Conservation (phyloP, 176 grass and related monocot species). For the Musa troglodytarum region DNA sequence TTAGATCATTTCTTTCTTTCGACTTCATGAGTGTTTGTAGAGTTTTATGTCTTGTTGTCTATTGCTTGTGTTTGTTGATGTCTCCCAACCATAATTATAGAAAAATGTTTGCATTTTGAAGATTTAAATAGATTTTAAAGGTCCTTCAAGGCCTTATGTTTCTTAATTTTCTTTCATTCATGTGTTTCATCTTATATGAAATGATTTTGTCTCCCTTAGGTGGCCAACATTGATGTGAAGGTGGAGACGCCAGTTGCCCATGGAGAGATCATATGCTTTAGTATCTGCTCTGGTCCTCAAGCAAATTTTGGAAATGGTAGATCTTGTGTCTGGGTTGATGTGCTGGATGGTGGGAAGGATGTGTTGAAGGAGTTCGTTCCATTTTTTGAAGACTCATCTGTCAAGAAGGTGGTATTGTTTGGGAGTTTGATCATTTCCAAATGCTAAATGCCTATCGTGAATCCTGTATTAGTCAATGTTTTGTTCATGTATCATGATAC, state of each 20-base stretch:
- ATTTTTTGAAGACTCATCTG: slow-evolving; percentile 82
- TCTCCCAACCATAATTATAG: neutral
- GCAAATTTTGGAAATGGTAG: slow-evolving; percentile 89
- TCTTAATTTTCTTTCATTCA: neutral
- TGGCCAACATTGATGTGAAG: slow-evolving; percentile 79
- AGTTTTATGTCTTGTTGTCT: neutral
- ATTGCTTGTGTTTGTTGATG: neutral
- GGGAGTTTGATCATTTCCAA: neutral
- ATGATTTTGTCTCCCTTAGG: slow-evolving; percentile 38
- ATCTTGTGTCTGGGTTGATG: slow-evolving; percentile 98
- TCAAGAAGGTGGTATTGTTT: slow-evolving; percentile 59
- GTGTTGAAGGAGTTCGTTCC: slow-evolving; percentile 81
- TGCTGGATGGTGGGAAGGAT: slow-evolving; percentile 69
- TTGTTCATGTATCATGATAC: neutral
- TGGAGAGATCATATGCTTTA: slow-evolving; percentile 90
- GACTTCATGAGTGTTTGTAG: neutral
- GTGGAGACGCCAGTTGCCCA: slow-evolving; percentile 84
- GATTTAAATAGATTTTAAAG: neutral
- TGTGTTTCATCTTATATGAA: slow-evolving; percentile 16
- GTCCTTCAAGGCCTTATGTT: neutral
- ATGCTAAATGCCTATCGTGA: neutral
- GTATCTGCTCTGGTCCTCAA: slow-evolving; percentile 62
- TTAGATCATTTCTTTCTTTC: neutral
- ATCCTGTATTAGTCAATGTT: neutral
- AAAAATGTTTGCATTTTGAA: neutral